Evolutionary conservation across 2,329 filamentous ascomycete genomes (phyloP), one percentile per base, ranked within the genome.

Genomic region (Arachnopeziza araneosa): DNA sequence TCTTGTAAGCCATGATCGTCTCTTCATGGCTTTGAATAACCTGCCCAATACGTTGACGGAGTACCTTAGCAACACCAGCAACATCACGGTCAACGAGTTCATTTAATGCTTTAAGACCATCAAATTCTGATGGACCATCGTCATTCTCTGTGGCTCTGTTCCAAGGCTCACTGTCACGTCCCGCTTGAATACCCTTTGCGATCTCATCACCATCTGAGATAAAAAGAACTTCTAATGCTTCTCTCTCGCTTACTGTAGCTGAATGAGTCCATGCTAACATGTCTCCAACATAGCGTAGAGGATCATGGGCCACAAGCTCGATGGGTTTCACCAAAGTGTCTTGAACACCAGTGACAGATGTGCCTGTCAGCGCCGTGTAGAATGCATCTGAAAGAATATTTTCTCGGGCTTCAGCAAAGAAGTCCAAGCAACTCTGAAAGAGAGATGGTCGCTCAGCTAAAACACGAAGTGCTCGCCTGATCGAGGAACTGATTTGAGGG

Each of bases 201-300:
- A 98, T 90, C 69, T 96, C 91, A 63, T 95, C 90, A 1, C 90
- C 93, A 63, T 97, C 93, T 0, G 89, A 88, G 50, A 97, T 87
- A 71, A 99, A 99, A 0, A 99, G 79, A 1, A 91, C 86, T 73
- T 98, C 93, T 6, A 99, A 80, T 0, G 93, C 92, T 74, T 99
- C 95, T 56, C 90, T 84, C 74, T 99, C 95, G 32, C 93, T 96
- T 0, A 99, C 95, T 0, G 93, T 88, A 2, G 93, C 90, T 0
- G 95, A 96, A 73, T 99, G 95, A 6, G 89, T 86, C 95, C 95
- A 99, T 5, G 95, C 95, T 17, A 99, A 82, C 93, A 99, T 99
- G 71, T 99, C 95, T 57, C 95, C 92, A 2, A 96, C 86, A 73
- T 98, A 98, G 22, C 95, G 86, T 24, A 98, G 77, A 1, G 91